These are phyloP conservation scores for Fraxinus pennsylvanica DNA, from an alignment of 257 asterid genomes.

Conservation along the genomic window DNA sequence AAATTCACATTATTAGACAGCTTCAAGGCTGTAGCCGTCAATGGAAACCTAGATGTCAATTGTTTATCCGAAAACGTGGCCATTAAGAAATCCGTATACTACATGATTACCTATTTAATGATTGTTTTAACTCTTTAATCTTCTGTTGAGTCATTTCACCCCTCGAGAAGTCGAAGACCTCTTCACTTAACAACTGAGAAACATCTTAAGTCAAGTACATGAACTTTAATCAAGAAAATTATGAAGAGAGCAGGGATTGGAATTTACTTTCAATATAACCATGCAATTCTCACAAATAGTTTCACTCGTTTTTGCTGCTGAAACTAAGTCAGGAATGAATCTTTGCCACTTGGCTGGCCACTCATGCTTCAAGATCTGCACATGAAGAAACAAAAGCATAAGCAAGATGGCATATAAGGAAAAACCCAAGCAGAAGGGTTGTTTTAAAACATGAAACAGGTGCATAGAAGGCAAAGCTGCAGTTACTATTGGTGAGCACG, in stretches of 20 bases:
- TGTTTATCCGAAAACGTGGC: neutral
- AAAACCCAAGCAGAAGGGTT: neutral
- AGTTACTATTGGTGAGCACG: conserved; percentile 1
- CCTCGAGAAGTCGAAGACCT: conserved; percentile 98
- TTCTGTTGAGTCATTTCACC: conserved; percentile 99
- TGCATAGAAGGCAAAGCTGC: conserved; percentile 7
- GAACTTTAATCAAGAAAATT: conserved; percentile 10
- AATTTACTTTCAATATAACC: conserved; percentile 82
- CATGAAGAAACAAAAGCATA: conserved; percentile 16
- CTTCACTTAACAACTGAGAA: conserved; percentile 91
- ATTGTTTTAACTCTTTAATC: conserved; percentile 91
- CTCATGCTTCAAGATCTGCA: conserved; percentile 95
- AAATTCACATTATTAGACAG: neutral
- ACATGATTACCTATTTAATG: conserved; percentile 71
- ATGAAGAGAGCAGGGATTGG: neutral
- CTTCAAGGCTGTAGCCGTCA: conserved; percentile 1
- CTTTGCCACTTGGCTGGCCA: conserved; percentile 98
- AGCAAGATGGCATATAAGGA: neutral
- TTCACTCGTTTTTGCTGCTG: conserved; percentile 96
- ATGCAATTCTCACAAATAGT: conserved; percentile 98
- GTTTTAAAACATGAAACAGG: conserved; percentile 11
- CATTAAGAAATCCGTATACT: conserved; percentile 6
- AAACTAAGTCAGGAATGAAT: conserved; percentile 92
- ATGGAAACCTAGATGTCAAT: neutral
- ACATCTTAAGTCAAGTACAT: conserved; percentile 21